These are phyloP conservation scores for Pontederia paniculata DNA, from an alignment of 176 grass and related monocot genomes.

Conservation along the genomic window DNA sequence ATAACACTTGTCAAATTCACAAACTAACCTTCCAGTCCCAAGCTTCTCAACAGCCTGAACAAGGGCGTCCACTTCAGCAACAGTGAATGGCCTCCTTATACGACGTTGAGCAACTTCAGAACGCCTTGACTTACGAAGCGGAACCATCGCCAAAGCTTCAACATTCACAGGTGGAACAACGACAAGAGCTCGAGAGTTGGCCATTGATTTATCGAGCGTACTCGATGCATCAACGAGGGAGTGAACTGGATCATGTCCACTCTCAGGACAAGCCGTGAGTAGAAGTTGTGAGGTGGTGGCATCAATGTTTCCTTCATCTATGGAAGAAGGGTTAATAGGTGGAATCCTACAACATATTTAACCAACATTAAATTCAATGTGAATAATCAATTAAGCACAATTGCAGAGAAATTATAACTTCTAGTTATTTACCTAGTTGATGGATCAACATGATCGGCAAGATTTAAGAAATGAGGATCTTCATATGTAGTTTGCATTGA, in stretches of 20 bases:
- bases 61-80: conserved; percentile 91
- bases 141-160: conserved; percentile 18
- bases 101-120: conserved; percentile 46
- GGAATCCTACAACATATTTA: conserved; percentile 33
- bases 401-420: not conserved
- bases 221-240: conserved; percentile 35
- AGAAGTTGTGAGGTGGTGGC: conserved; percentile 33
- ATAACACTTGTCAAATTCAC: not conserved
- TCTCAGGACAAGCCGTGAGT: conserved; percentile 46
- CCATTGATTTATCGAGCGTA: conserved; percentile 44
- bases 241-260: conserved; percentile 56
- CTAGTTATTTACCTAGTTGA: conserved; percentile 51
- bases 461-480: conserved; percentile 41
- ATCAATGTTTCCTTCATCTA: conserved; percentile 32
- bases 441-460: conserved; percentile 50
- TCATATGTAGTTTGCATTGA: conserved; percentile 29
- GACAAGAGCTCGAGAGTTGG: conserved; percentile 40
- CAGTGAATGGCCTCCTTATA: conserved; percentile 85
- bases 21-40: conserved; percentile 89
- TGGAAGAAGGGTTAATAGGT: conserved; percentile 27
- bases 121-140: conserved; percentile 26
- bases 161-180: conserved; percentile 28
- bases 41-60: conserved; percentile 93
- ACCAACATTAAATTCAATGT: not conserved
- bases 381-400: not conserved